Evolutionary conservation across 2,329 filamentous ascomycete species (phyloP), one percentile per base, ranked within the genome.

Genomic region (Biscogniauxia mediterranea): DNA sequence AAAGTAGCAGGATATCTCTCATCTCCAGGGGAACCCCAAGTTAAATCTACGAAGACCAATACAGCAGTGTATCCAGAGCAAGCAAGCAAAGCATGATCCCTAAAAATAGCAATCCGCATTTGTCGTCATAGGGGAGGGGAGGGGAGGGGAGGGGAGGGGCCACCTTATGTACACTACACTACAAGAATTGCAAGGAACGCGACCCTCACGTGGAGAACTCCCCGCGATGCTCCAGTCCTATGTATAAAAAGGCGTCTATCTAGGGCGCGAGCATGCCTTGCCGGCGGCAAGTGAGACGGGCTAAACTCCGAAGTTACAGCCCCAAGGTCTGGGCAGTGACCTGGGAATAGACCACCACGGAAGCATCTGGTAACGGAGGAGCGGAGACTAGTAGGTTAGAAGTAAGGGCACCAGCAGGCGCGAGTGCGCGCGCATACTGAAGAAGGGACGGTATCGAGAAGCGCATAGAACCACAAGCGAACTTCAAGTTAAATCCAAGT

Each of bases 201-300:
- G 6, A 46, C 38, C n/a, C n/a, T 46, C 38, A 46, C 38, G 38
- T 46, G 38, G 38, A 15, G 17, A 52, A 52, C 17, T 13, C 19
- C 50, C 50, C 50, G 50, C 21, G 19, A 25, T 52, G 23, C 19
- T 1, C 50, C 19, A 60, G 52, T 51, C 6, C 19, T 60, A 58
- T 28, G n/a, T 60, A 58, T 46, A n/a, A 6, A 46, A 46, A 46
- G 38, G 38, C 17, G 15, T 46, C 13, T 46, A 46, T 15, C 32
- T 38, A 38, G 32, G 32, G 32, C 7, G 7, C 32, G 38, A 4
- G 17, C n/a, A 46, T 56, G 55, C 38, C 57, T 55, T 50, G 51
- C 57, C 49, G 58, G 61, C 61, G 63, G 61, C 20, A 61, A 54
- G 62, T 64, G 62, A 64, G 60, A 64, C 62, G 51, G 49, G 5